Evolutionary conservation across 306 rosid genomes (phyloP).

Genomic region (Leucaena leucocephala): DNA sequence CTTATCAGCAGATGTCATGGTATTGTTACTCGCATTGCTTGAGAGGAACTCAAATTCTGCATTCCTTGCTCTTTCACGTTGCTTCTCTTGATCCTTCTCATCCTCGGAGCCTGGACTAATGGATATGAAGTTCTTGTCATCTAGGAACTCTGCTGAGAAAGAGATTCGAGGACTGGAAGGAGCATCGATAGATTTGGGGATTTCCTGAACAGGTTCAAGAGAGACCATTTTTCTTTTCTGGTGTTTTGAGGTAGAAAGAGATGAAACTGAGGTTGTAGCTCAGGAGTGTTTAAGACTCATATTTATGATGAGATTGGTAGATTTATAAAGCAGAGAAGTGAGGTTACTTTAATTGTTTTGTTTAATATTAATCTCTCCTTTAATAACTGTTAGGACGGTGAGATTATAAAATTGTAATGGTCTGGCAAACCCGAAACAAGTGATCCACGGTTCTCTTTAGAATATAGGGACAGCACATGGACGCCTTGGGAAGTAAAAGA

Average conservation of each 20-base stretch:
- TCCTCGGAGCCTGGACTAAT: conserved; percentile 63
- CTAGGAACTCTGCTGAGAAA: conserved; percentile 88
- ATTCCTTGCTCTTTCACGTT: conserved; percentile 52
- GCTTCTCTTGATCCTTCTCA: conserved; percentile 45
- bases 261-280: conserved; percentile 16
- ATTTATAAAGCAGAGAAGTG: conserved; percentile 52
- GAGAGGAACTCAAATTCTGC: conserved; percentile 92
- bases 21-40: conserved; percentile 51
- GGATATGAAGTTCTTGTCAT: conserved; percentile 85
- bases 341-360: conserved; percentile 37
- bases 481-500: conserved; percentile 70
- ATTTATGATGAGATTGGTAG: conserved; percentile 53
- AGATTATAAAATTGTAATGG: conserved; percentile 70
- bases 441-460: conserved; percentile 59
- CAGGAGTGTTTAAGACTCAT: conserved; percentile 34
- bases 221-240: conserved; percentile 51
- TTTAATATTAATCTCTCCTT: conserved; percentile 41
- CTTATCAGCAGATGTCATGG: conserved; percentile 86
- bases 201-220: conserved; percentile 54
- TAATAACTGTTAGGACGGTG: conserved; percentile 59
- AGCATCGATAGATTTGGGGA: conserved; percentile 53
- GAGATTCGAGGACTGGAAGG: conserved; percentile 87
- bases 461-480: conserved; percentile 88
- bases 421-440: conserved; percentile 78
- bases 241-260: conserved; percentile 33